Conservation (phyloP, 345 rosid species). For the Euphorbia lathyris region DNA sequence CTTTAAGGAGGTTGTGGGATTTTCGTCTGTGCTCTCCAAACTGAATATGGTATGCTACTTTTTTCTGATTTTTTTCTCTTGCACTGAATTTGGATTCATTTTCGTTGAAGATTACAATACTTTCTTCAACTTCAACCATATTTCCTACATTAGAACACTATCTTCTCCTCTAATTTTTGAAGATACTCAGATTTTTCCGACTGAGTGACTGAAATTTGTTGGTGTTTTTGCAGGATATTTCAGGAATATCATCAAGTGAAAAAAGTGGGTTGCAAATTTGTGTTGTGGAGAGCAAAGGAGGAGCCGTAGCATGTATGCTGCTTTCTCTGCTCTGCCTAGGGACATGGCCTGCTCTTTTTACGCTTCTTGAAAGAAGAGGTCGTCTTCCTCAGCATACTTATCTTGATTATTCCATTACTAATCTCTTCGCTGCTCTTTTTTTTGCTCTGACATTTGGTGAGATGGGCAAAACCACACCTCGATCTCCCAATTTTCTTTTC, state of each 20-base stretch:
- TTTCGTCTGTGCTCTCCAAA: too few species aligned
- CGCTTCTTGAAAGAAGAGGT: conserved; percentile 75
- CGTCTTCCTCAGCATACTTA: conserved; percentile 91
- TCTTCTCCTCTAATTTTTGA: neutral
- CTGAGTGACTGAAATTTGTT: neutral
- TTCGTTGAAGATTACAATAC: too few species aligned
- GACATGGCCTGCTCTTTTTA: conserved; percentile 82
- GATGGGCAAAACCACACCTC: conserved; percentile 37
- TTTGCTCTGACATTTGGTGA: conserved; percentile 71
- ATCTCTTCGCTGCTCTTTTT: conserved; percentile 63
- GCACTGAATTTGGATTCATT: too few species aligned
- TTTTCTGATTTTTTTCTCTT: too few species aligned
- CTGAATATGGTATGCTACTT: too few species aligned
- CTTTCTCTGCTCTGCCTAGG: conserved; percentile 68
- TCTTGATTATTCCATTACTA: conserved; percentile 75
- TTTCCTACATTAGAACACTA: neutral
- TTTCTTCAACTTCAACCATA: too few species aligned
- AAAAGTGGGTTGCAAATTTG: conserved; percentile 45
- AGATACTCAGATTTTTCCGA: neutral
- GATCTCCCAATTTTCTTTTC: conserved; percentile 49
- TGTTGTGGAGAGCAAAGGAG: conserved; percentile 79
- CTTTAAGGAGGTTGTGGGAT: too few species aligned
- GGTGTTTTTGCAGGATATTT: conserved; percentile 23
- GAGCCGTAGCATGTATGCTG: conserved; percentile 70
- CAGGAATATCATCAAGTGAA: conserved; percentile 6